Base-by-base conservation (phyloP, 495 filamentous ascomycete species). In the Endocarpon pusillum region DNA sequence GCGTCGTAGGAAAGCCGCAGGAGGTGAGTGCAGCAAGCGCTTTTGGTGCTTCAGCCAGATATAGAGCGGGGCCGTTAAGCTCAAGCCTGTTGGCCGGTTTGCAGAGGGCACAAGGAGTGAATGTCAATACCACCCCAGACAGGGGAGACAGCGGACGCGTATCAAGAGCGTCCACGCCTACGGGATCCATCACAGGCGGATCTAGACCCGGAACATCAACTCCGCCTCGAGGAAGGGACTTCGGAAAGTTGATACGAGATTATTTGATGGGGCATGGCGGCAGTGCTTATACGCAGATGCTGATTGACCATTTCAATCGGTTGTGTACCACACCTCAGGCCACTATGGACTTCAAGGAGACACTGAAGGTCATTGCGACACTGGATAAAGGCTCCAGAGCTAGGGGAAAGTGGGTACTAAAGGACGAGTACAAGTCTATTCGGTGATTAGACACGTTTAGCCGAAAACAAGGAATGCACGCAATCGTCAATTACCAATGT, bases 291-390 rank as follows among this genome's bases (percentile, higher is more conserved):
- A 81, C 73, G 12, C 77, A 84, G 56, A 62, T 73, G 53, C 54
- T 94, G 40, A 73, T 91, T 15, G 75, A 87, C 44, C 79, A 91
- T 40, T 92, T 86, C 30, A 70, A 73, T 46, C 61, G 60, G n/a
- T 71, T 59, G 36, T 74, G 70, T 41, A 58, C 54, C 1, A 73
- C 62, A 14, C 46, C 59, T 19, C 55, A 67, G 42, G 57, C 59
- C 28, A 67, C 61, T 18, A 60, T 62, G n/a, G 71, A 76, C 44
- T 78, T 78, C 43, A 67, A 71, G 45, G 66, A 69, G 40, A 67
- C 66, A 54, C 50, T 78, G 39, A 69, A 67, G 47, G 49, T 46
- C 36, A 65, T 78, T 42, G 73, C 73, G 22, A 55, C 34, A 30
- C 42, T 80, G 36, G 62, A 73, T 45, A 63, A 61, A 28, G 66